Evolutionary conservation across 768 basidiomycete genomes (phyloP), one percentile per base, ranked within the genome.

Genomic region (Suillus clintonianus): DNA sequence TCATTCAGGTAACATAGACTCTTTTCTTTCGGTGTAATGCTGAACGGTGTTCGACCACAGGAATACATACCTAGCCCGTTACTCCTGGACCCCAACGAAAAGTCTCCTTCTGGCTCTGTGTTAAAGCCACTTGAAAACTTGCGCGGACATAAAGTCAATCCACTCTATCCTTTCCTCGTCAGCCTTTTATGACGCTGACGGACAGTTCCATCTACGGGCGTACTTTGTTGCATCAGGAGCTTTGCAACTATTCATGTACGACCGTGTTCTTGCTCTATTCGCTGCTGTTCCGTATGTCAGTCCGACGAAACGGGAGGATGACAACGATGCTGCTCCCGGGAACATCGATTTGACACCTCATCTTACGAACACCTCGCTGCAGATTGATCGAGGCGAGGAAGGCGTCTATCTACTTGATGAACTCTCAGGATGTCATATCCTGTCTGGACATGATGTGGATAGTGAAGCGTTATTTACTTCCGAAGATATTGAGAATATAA

Each of bases 311-410:
- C 70, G 74, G n/a, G 69, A 70, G 3, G 68, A 64, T 36, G 74
- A 70, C 2, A 69, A 70, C 47, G 68, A 68, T 27, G 43, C 67
- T 32, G 67, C 70, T 43, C 24, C 17, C 17, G 68, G 61, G 24
- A 65, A 59, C 1, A 65, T 86, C 15, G 82, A 92, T 71, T 83
- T 98, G 15, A 68, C 78, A 8, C 84, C 90, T 4, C 96, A 98
- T 77, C 81, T 98, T 22, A 98, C 97, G 51, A 99, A 98, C 71
- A 96, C 96, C 0, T 94, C 91, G 22, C 80, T 97, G 15, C 97
- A 97, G 74, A 81, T 76, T 3, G 81, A 87, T 22, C 77, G 76
- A 24, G 87, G 88, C 3, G 90, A 94, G 67, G 83, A 84, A 53
- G 83, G 83, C 45, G 95, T 99, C 5, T 84, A 89, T 51, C 79